Conservation (phyloP, 352 stramenopile genomes). For the Phytophthora foliorum region DNA sequence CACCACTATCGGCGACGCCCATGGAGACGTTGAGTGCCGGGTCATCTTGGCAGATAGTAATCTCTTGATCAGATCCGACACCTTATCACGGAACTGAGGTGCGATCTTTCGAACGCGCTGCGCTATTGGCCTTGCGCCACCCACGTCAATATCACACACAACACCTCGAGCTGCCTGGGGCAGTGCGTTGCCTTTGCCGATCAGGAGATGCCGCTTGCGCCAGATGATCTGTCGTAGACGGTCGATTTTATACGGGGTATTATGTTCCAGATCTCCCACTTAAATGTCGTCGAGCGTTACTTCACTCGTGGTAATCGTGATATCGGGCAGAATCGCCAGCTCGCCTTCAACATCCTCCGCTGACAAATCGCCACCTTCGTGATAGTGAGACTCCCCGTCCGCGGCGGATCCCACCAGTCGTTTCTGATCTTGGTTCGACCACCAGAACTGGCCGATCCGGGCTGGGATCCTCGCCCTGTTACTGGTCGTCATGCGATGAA, state of each 20-base stretch:
- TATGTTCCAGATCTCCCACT: too few species aligned
- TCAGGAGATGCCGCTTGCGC: slow-evolving; percentile 22
- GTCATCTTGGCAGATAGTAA: too few species aligned
- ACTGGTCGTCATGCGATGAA: too few species aligned
- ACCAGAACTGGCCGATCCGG: too few species aligned
- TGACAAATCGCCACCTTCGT: not conserved
- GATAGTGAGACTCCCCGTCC: not conserved
- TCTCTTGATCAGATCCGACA: not conserved
- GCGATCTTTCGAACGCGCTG: slow-evolving; percentile 8
- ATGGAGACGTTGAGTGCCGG: not conserved
- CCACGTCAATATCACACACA: slow-evolving; percentile 29
- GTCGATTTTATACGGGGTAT: slow-evolving; percentile 24
- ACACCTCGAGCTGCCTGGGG: slow-evolving; percentile 25
- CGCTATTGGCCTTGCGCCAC: slow-evolving; percentile 1
- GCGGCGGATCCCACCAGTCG: too few species aligned
- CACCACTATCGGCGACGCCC: too few species aligned
- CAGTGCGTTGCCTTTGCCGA: slow-evolving; percentile 35
- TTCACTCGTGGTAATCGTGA: not conserved
- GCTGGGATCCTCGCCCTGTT: too few species aligned
- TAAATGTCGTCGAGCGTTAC: slow-evolving; percentile 33
- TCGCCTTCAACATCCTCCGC: too few species aligned
- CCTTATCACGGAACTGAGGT: not conserved
- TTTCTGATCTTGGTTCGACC: too few species aligned
- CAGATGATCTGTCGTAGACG: slow-evolving; percentile 29
- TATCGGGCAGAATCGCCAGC: slow-evolving; percentile 21